Base-by-base conservation (phyloP, 345 rosid genomes). In the Atalantia buxifolia region DNA sequence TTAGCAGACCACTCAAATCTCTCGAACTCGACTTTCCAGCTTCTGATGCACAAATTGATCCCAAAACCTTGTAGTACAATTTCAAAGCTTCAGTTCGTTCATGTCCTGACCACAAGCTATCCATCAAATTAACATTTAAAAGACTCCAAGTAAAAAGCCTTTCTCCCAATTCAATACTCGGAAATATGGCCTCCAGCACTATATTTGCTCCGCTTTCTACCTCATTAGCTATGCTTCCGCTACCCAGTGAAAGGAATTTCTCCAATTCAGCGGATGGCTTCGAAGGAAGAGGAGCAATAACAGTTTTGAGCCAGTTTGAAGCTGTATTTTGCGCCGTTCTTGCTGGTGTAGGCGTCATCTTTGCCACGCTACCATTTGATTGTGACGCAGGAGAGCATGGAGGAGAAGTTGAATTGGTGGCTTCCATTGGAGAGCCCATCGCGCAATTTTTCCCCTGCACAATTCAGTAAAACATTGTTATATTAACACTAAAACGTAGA, bases 21-120 rank as follows among this genome's bases (percentile, higher is more conserved):
- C 68, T 83, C 19, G 90, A 90, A 84, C 90, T 93, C 78, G 91
- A 73, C 76, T 89, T 80, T 82, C 89, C 92, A 55, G 92, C 91
- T 77, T 96, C 99, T 48, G 99, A 97, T 73, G 79, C 86, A 80
- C 99, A 96, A 90, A 94, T 91, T 48, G 99, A 95, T 83, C 92
- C 98, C 81, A 96, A 84, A 74, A 94, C 97, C 86, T 94, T 88
- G 80, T 89, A 94, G 84, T 96, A 96, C 53, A 96, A 69, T 88
- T 96, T 94, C 63, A 89, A 74, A 30, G 98, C 94, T 83, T 94
- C 98, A 59, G 78, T 71, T 81, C 94, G 85, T 57, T 97, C 83
- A 76, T 96, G 91, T 76, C 93, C 94, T 68, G 97, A 92, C 98
- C 98, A 92, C 82, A 91, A 84, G 81, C 90, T 85, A 79, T 96